These are phyloP conservation scores for Rhodomyrtus tomentosa DNA, from an alignment of 345 rosid genomes.

Conservation along the genomic window DNA sequence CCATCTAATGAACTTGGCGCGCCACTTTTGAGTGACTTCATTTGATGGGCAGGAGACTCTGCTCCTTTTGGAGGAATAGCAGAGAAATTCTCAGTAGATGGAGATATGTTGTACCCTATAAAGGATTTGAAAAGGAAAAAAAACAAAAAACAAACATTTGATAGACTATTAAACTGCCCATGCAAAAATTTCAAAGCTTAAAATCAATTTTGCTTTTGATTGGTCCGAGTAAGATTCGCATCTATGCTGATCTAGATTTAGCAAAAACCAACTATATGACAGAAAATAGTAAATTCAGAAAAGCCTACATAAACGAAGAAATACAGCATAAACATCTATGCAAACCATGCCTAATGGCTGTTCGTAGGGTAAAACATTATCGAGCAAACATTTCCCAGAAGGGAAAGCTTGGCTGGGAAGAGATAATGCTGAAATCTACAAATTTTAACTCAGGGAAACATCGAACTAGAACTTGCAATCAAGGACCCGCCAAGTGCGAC, in stretches of 20 bases:
- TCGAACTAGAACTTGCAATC: not conserved
- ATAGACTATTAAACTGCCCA: not conserved
- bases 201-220: not conserved
- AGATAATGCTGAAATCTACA: not conserved
- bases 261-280: not conserved
- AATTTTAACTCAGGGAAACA: not conserved
- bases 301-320: not conserved
- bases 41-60: slow-evolving; percentile 6
- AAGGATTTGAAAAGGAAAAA: not conserved
- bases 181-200: not conserved
- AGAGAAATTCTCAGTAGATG: slow-evolving; percentile 15
- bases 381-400: not conserved
- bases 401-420: not conserved
- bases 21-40: slow-evolving; percentile 5
- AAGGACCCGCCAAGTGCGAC: not conserved
- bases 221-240: not conserved
- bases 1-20: slow-evolving; percentile 12
- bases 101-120: slow-evolving; percentile 15
- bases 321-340: not conserved
- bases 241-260: not conserved
- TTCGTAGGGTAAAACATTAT: not conserved
- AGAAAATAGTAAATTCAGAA: not conserved
- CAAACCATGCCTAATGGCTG: not conserved
- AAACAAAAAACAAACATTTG: not conserved
- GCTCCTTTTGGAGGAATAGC: slow-evolving; percentile 16